Percentiles rank a stretch among this genome's conserved stretches.
Conservation (phyloP, 345 rosid genomes). For the Gossypium thurberi region DNA sequence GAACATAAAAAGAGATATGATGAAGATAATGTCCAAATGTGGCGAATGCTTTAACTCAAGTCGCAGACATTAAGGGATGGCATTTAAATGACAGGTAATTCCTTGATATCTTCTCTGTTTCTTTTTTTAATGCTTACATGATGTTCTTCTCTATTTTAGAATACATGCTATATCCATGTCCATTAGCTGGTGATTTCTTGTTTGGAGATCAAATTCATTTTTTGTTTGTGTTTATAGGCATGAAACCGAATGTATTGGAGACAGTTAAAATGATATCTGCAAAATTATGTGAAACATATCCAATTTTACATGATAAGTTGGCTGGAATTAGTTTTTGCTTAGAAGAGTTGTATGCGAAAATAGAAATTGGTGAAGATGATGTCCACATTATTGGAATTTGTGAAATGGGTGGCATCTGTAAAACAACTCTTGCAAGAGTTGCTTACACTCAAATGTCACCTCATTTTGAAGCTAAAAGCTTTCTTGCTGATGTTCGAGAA, state of each 20-base stretch:
- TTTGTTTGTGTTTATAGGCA: neutral
- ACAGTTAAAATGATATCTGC: neutral
- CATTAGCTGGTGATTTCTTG: too few species aligned
- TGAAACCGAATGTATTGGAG: neutral
- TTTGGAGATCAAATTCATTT: too few species aligned
- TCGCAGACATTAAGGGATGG: conserved; percentile 12
- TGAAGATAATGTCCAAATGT: neutral
- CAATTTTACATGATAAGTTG: neutral
- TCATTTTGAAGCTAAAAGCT: too few species aligned
- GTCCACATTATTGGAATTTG: conserved; percentile 13
- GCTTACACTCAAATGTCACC: too few species aligned
- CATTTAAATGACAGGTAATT: conserved; percentile 2
- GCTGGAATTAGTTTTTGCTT: neutral
- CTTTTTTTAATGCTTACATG: too few species aligned
- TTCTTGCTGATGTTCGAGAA: too few species aligned
- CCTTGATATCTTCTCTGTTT: neutral
- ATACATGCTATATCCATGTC: too few species aligned
- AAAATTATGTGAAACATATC: neutral
- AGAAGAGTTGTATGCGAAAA: neutral
- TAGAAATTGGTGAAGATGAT: neutral
- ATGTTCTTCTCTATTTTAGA: too few species aligned
- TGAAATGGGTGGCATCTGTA: conserved; percentile 26
- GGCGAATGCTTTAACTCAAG: conserved; percentile 11
- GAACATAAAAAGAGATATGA: neutral
- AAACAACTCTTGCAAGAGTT: too few species aligned